A percentile compares a stretch with the other conserved stretches of the same genome.
These are phyloP conservation scores for Thelephora ganbajun DNA, from an alignment of 768 basidiomycete genomes.

Conservation along the genomic window DNA sequence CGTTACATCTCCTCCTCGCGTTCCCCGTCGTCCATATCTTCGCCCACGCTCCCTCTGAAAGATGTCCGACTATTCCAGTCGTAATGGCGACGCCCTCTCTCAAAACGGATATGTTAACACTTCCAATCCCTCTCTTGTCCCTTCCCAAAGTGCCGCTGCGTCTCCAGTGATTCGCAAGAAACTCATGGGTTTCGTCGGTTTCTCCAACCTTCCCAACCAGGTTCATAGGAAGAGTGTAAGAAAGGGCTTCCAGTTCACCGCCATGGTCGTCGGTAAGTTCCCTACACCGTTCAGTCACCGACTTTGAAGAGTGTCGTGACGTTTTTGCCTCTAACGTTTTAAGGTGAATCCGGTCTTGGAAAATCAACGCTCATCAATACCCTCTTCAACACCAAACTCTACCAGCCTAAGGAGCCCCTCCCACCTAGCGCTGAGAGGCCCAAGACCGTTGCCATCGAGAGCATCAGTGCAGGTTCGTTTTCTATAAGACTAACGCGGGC, in stretches of 20 bases:
- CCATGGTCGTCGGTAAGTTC: constrained; percentile 92
- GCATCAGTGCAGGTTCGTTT: constrained; percentile 83
- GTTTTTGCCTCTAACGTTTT: constrained; percentile 1
- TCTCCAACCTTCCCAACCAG: constrained; percentile 98
- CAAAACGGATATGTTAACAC: constrained; percentile 47
- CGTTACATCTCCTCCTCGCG: constrained; percentile 20
- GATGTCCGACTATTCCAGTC: constrained; percentile 73
- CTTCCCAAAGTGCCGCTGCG: constrained; percentile 15
- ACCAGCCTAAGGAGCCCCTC: constrained; percentile 75
- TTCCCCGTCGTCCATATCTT: constrained; percentile 12
- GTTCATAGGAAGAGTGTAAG: constrained; percentile 96
- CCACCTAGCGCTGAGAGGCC: constrained; percentile 78
- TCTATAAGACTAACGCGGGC: background rate
- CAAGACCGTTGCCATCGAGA: constrained; percentile 95
- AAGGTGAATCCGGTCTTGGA: constrained; percentile 95
- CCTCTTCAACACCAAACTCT: constrained; percentile 92
- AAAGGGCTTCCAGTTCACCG: constrained; percentile 98
- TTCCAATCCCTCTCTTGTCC: constrained; percentile 43
- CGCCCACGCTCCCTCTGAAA: constrained; percentile 13
- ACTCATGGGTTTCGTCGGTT: constrained; percentile 89
- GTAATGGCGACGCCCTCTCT: constrained; percentile 42
- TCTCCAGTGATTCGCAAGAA: constrained; percentile 64
- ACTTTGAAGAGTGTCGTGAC: background rate
- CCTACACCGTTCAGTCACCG: constrained; percentile 5
- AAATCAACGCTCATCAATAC: constrained; percentile 99